Base-by-base conservation (phyloP, 169 alveolate species). In the Plasmodium sp. region DNA sequence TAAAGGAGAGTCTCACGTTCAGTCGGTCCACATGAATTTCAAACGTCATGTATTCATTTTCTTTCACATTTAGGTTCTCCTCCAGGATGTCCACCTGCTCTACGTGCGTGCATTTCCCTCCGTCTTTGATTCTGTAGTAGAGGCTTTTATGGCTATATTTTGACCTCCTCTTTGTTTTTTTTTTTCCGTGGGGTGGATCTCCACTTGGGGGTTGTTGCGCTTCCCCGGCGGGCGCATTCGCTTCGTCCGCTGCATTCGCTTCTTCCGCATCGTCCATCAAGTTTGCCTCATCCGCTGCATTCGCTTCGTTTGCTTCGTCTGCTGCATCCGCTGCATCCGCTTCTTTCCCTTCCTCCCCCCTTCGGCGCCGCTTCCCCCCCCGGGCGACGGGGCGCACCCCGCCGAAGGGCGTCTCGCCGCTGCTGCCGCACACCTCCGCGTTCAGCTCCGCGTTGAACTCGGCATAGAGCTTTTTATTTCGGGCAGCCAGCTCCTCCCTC, bases 1-100 rank as follows among this genome's bases (percentile, higher is more conserved):
- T 86, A 56, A 86, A 45, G 1, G 93, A 86, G 3, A 86, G 16
- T 18, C 34, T 86, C n/a, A 86, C 41, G n/a, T 77, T 79, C 36
- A 86, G 27, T 12, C 51, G 54, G 36, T 86, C 93, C 0, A 86
- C 27, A 7, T 86, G 58, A 27, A 86, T 31, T 7, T 75, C 85
- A 45, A 86, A 86, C 22, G 16, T 75, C 84, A 86, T 86, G 18
- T 86, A 86, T 86, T 86, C 93, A 77, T 86, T 86, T 75, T 86
- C 93, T 54, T 14, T 75, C 9, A 86, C n/a, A 86, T 86, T 86
- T 75, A 86, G 75, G 36, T 77, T 86, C 56, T 86, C 93, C 71
- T 86, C 93, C 33, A 86, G 45, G 4, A 86, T 51, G 5, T 86
- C 72, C 10, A 86, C 58, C 41, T 86, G 56, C 31, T 86, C 93